Base-by-base conservation (phyloP, 345 rosid species). In the Erysimum cheiranthoides region DNA sequence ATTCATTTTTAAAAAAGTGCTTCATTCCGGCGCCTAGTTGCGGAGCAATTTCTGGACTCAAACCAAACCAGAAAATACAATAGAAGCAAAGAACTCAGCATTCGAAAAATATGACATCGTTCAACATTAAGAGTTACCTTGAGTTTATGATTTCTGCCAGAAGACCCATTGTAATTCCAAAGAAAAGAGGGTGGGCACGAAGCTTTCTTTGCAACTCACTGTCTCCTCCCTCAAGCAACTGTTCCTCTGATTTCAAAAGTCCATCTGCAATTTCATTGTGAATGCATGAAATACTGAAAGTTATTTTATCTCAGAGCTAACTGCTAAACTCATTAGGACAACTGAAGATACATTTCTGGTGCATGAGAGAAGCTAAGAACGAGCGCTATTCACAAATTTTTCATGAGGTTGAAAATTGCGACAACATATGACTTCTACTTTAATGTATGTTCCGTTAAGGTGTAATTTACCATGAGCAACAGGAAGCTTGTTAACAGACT, bases 61-160 rank as follows among this genome's bases (percentile, higher is more conserved):
- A 14, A 34, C 69, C 11, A 74, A 45, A 56, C 13, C 45, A 53
- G 58, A 51, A 2, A 8, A 5, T 57, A 47, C 54, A 21, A 14
- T 17, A 11, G 36, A 12, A 36, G 28, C 51, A 49, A 68, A 61
- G 62, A 69, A 53, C 36, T 61, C 62, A 46, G 25, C 39, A 57
- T 63, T 56, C 52, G 36, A 58, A 52, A 35, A 36, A 58, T 40
- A 60, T n/a, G 38, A 63, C 21, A 68, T 59, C 39, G 21, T 58
- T 52, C 36, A 60, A 35, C 16, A 62, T 10, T 45, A 68, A 58
- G 61, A 71, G 66, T 76, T 83, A 95, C 99, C 99, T 89, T 47
- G 99, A 96, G 86, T 96, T 96, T 79, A 96, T 90, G 58, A 96
- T 82, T 86, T 96, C 99, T 6, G 98, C 99, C 66, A 96, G 84